A percentile compares a stretch with the other conserved stretches of the same genome.
These are phyloP conservation scores for Xerocomellus intermedius DNA, from an alignment of 768 basidiomycete genomes.

Conservation along the genomic window DNA sequence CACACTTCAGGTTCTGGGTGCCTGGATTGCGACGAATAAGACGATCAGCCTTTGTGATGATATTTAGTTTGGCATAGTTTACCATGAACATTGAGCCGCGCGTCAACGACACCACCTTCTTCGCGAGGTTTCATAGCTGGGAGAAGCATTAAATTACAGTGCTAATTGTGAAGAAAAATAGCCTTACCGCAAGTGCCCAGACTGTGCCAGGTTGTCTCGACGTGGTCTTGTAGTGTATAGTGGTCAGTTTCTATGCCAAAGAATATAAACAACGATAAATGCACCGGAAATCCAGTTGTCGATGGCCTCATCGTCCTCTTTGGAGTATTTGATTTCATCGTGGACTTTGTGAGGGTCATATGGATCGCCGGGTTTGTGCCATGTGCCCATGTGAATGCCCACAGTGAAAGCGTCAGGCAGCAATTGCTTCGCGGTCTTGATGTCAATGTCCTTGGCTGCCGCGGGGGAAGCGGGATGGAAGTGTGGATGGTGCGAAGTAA, in stretches of 20 bases:
- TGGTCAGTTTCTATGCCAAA: background rate
- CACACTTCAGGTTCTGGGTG: constrained; percentile 64
- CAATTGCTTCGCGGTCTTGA: constrained; percentile 62
- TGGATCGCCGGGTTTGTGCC: constrained; percentile 54
- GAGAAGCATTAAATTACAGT: background rate
- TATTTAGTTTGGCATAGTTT: constrained; percentile 2
- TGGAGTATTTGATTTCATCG: constrained; percentile 62
- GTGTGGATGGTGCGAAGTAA: constrained; percentile 70
- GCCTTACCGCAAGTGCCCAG: constrained; percentile 43
- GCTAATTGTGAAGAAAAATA: background rate
- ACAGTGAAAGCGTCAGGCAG: constrained; percentile 61
- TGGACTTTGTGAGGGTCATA: constrained; percentile 57
- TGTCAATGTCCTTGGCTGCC: constrained; percentile 59
- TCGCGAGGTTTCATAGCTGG: constrained; percentile 61
- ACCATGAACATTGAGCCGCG: constrained; percentile 58
- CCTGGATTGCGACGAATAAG: constrained; percentile 27
- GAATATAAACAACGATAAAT: background rate
- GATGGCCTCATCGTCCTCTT: constrained; percentile 70
- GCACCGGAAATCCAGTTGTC: constrained; percentile 60
- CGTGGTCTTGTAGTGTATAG: constrained; percentile 42
- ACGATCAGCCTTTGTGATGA: constrained; percentile 4
- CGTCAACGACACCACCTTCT: constrained; percentile 66
- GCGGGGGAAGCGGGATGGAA: constrained; percentile 71
- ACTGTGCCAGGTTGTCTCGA: constrained; percentile 79
- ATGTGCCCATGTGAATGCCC: constrained; percentile 72